Evolutionary conservation across 2,329 filamentous ascomycete genomes (phyloP), one percentile per base, ranked within the genome.

Genomic region (Claviceps spartinae): DNA sequence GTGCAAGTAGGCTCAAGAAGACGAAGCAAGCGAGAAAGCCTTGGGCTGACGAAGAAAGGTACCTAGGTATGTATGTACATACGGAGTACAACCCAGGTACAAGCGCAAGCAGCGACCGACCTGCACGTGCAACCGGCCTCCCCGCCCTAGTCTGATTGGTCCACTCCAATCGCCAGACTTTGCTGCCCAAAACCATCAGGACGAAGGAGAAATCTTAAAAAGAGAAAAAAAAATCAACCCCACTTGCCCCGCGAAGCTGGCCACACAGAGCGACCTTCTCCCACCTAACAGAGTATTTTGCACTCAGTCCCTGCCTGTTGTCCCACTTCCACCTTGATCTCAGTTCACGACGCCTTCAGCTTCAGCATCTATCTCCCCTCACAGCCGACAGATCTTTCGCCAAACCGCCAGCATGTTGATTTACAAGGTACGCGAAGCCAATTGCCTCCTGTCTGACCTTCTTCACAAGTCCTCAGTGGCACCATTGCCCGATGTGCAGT

Each of bases 361-460:
- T 42, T 55, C 50, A 47, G 45, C 49, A 48, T 57, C 52, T 42
- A 48, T 57, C 52, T 44, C 54, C 51, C 55, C 49, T 53, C 54
- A 54, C 11, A 43, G 56, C 50, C 56, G 50, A 45, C 5, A 13
- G 55, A 51, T 54, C 55, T 57, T 30, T 16, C 41, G 40, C n/a
- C 40, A 52, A 62, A 65, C 68, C 70, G 71, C 64, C 78, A 85
- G 72, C 63, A 88, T 88, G 84, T 76, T 86, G 68, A 86, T 88
- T 67, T 87, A 69, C 80, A 82, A 76, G 72, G 83, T 86, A 69
- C 55, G 73, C 41, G 24, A 14, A 34, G 16, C 34, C n/a, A 13
- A 9, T 26, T 16, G 7, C 11, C 26, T 54, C 54, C 4, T 37
- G 9, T 34, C 9, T 11, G 30, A 11, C 3, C 30, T 34, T 34